A percentile compares a stretch with the other conserved stretches of the same genome.
Conservation (phyloP, 2,329 filamentous ascomycete genomes). For the Microascus cirrosus region DNA sequence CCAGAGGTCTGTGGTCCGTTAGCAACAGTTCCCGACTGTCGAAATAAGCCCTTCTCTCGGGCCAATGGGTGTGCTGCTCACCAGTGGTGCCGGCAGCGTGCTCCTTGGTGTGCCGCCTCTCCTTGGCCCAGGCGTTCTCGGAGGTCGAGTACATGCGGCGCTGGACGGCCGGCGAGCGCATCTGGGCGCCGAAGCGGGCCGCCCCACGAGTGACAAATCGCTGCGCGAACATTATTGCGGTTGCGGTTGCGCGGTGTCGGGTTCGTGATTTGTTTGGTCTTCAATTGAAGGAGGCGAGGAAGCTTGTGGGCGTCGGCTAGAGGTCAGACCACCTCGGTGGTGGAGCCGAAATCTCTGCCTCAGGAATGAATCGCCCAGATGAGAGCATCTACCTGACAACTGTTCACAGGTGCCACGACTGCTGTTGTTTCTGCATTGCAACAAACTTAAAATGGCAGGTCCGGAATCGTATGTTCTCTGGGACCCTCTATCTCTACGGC, state of each 20-base stretch:
- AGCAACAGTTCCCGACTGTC: constrained; percentile 13
- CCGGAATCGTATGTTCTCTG: not conserved
- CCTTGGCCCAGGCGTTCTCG: constrained; percentile 89
- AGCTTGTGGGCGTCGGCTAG: not conserved
- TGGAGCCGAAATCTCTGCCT: constrained; percentile 2
- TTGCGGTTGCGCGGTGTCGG: not conserved
- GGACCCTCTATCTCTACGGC: not conserved
- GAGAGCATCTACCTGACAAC: not conserved
- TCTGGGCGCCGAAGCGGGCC: constrained; percentile 51
- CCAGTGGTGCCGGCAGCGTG: constrained; percentile 78
- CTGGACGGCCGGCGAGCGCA: constrained; percentile 46
- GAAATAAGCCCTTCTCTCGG: constrained; percentile 1
- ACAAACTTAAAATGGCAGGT: too few relatives aligned
- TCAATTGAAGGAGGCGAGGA: not conserved
- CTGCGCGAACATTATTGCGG: constrained; percentile 50
- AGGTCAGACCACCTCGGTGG: constrained; percentile 5
- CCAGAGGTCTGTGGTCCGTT: constrained; percentile 64
- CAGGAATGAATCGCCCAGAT: not conserved
- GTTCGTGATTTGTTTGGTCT: not conserved
- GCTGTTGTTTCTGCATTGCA: too few relatives aligned
- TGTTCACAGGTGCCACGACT: not conserved
- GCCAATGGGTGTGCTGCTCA: constrained; percentile 29
- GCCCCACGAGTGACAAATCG: constrained; percentile 49
- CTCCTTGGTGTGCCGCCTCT: constrained; percentile 81
- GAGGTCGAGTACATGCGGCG: constrained; percentile 62